phyloP scores from a whole-genome alignment of 257 asterid species.

The Galeopsis tetrahit region DNA sequence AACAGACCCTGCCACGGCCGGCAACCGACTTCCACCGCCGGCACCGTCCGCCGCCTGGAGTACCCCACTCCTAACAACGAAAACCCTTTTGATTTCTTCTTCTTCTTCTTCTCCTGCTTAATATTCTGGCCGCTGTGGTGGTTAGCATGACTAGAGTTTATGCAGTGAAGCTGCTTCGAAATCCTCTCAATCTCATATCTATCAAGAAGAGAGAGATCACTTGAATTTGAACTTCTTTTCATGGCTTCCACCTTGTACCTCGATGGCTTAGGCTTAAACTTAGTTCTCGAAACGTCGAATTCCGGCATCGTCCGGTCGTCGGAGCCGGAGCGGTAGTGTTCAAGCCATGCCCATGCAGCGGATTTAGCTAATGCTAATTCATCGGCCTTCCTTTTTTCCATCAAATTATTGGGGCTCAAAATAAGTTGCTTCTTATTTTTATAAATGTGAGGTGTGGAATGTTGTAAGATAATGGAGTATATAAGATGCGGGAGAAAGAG shows the following conservation, averaged over 20 bases:
- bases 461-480: no score
- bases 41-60: conserved; percentile 7
- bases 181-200: conserved; percentile 62
- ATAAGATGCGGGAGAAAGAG: conserved; percentile 24
- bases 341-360: conserved; percentile 69
- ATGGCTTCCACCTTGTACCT: conserved; percentile 63
- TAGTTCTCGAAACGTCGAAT: conserved; percentile 34
- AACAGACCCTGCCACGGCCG: conserved; percentile 31
- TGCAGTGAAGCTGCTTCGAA: conserved; percentile 59
- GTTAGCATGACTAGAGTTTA: conserved; percentile 38
- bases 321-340: conserved; percentile 53
- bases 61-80: conserved; percentile 35
- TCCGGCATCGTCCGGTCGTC: conserved; percentile 39
- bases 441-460: not conserved
- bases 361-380: conserved; percentile 57
- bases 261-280: conserved; percentile 42
- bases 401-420: conserved; percentile 6
- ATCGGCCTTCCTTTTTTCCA: conserved; percentile 41
- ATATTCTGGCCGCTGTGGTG: conserved; percentile 12
- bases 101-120: not conserved
- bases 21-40: conserved; percentile 33
- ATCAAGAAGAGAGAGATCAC: conserved; percentile 60
- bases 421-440: not conserved
- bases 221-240: conserved; percentile 16
- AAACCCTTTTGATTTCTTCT: conserved; percentile 32